Conservation (phyloP, 2,329 filamentous ascomycete genomes). For the Sclerotinia nivalis region DNA sequence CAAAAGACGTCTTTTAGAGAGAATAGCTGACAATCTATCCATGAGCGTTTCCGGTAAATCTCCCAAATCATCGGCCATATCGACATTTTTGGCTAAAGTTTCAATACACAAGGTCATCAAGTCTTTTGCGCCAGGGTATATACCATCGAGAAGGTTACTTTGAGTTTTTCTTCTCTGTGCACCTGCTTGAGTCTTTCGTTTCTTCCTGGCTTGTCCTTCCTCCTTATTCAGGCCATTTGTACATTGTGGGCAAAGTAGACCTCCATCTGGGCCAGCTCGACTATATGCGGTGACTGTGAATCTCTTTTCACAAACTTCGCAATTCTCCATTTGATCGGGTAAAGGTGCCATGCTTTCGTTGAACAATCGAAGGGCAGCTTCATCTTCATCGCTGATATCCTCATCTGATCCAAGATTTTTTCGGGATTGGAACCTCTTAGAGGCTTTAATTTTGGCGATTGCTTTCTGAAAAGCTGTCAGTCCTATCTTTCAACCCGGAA, state of each 20-base stretch:
- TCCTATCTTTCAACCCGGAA: background rate
- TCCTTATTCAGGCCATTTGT: conserved; percentile 72
- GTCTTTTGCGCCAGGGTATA: conserved; percentile 64
- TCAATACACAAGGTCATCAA: conserved; percentile 65
- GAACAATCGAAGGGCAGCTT: conserved; percentile 52
- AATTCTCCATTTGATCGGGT: conserved; percentile 82
- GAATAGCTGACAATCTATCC: conserved; percentile 59
- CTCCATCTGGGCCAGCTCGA: conserved; percentile 77
- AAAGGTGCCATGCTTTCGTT: conserved; percentile 46
- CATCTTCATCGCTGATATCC: conserved; percentile 48
- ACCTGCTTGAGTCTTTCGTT: conserved; percentile 55
- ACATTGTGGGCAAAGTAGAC: conserved; percentile 81
- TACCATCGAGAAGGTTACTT: conserved; percentile 81
- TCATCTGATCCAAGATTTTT: conserved; percentile 47
- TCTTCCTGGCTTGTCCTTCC: conserved; percentile 58
- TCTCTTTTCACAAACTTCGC: conserved; percentile 78
- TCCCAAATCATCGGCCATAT: conserved; percentile 62
- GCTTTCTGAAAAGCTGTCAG: conserved; percentile 45
- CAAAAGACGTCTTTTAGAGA: conserved; percentile 61
- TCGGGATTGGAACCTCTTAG: conserved; percentile 58
- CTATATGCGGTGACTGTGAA: conserved; percentile 94
- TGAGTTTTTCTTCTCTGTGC: conserved; percentile 70
- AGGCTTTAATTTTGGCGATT: conserved; percentile 62
- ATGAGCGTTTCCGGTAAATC: conserved; percentile 56
- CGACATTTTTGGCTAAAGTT: conserved; percentile 62